phyloP scores from a whole-genome alignment of 306 rosid genomes.

The Cicer chorassanicum region DNA sequence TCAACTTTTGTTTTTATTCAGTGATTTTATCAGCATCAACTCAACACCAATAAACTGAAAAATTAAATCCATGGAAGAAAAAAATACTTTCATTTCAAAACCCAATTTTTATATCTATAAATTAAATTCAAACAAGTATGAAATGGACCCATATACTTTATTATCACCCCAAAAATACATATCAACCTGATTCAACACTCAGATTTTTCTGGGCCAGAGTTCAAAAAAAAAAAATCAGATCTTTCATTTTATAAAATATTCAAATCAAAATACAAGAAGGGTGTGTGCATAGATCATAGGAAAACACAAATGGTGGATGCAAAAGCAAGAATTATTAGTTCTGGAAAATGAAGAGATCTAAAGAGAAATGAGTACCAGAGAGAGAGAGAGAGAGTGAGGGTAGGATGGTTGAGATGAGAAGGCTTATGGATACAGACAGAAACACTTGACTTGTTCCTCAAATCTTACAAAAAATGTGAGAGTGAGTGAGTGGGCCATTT shows the following conservation, averaged over 20 bases:
- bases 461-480: conserved; percentile 34
- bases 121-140: background rate
- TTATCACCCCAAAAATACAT: background rate
- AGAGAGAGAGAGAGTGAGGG: background rate
- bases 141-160: conserved; percentile 27
- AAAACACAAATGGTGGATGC: background rate
- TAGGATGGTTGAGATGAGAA: conserved; percentile 33
- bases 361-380: conserved; percentile 1
- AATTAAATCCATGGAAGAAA: conserved; percentile 11
- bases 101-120: background rate
- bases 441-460: conserved; percentile 42
- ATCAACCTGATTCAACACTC: conserved; percentile 35
- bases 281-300: background rate
- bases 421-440: conserved; percentile 24
- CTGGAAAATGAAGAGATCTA: background rate
- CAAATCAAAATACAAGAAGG: background rate
- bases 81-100: conserved; percentile 26
- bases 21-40: conserved; percentile 32
- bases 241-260: background rate
- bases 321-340: background rate
- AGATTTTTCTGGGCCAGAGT: conserved; percentile 9
- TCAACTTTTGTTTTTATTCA: background rate
- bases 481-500: conserved; percentile 34
- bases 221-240: conserved; percentile 38
- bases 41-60: conserved; percentile 31